These are phyloP conservation scores for Chrysosporium keratinophilum DNA, from an alignment of 2,329 filamentous ascomycete genomes.

Conservation along the genomic window DNA sequence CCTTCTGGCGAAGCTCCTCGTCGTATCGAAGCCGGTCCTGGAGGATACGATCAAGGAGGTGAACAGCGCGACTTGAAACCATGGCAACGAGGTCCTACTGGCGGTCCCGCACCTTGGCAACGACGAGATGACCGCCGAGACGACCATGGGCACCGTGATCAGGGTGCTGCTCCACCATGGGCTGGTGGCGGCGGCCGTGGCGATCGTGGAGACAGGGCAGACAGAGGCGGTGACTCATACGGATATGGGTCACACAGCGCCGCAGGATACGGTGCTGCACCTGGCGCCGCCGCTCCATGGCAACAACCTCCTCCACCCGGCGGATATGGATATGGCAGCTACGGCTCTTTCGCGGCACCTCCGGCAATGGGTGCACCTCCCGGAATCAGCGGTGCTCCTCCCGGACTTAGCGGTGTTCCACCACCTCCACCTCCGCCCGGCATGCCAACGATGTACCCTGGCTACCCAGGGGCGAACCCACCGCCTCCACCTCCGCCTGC, in stretches of 20 bases:
- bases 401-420: conserved; percentile 26
- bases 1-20: conserved; percentile 53
- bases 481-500: conserved; percentile 36
- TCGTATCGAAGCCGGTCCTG: conserved; percentile 77
- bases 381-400: conserved; percentile 50
- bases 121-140: conserved; percentile 47
- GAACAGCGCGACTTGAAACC: conserved; percentile 56
- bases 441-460: conserved; percentile 32
- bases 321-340: conserved; percentile 47
- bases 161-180: conserved; percentile 24
- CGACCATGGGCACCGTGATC: conserved; percentile 28
- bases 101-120: conserved; percentile 71
- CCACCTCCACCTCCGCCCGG: conserved; percentile 46
- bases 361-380: conserved; percentile 45
- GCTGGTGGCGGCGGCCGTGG: conserved; percentile 24
- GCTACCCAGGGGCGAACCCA: conserved; percentile 24
- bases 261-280: conserved; percentile 18
- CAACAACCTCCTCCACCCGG: conserved; percentile 42
- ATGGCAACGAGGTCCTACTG: conserved; percentile 75
- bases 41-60: conserved; percentile 46
- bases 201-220: conserved; percentile 28
- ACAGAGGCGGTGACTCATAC: conserved; percentile 29
- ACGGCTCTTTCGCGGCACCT: conserved; percentile 38
- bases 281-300: conserved; percentile 48
- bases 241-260: conserved; percentile 22